Conservation (phyloP, 139 green algal species). For the Chlamydomonas eustigma region DNA sequence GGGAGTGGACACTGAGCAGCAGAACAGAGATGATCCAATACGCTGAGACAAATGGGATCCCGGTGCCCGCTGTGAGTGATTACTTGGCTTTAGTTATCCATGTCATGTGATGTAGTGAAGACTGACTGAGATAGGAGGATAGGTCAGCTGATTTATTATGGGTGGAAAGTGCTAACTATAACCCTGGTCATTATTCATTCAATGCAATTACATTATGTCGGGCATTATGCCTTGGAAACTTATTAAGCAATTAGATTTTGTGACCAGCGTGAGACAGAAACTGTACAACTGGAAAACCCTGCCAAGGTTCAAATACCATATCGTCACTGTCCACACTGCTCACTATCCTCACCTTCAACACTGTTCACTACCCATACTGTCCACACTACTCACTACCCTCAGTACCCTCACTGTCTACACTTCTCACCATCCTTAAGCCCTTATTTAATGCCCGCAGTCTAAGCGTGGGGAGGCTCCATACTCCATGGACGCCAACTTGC, state of each 20-base stretch:
- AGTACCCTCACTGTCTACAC: not conserved
- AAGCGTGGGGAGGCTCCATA: conserved; percentile 93
- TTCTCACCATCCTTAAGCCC: not conserved
- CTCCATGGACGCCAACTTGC: conserved; percentile 94
- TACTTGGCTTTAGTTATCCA: not conserved
- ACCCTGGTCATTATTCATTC: too few species aligned
- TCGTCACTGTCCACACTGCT: too few species aligned
- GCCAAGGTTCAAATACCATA: too few species aligned
- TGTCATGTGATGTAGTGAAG: not conserved
- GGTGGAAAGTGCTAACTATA: not conserved
- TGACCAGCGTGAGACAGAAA: too few species aligned
- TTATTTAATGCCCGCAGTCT: conserved; percentile 26
- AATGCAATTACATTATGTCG: too few species aligned
- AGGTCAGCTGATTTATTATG: too few species aligned
- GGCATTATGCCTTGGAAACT: too few species aligned
- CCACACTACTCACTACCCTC: not conserved
- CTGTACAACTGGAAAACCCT: too few species aligned
- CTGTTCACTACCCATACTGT: not conserved
- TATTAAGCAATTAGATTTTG: too few species aligned
- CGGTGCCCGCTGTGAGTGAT: conserved; percentile 1
- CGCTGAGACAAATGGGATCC: conserved; percentile 50
- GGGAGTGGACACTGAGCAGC: conserved; percentile 95
- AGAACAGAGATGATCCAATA: conserved; percentile 87
- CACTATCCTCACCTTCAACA: too few species aligned
- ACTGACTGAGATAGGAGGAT: too few species aligned